phyloP scores from a whole-genome alignment of 225 moss, liverwort and hornwort genomes.

The Pseudoscleropodium purum region DNA sequence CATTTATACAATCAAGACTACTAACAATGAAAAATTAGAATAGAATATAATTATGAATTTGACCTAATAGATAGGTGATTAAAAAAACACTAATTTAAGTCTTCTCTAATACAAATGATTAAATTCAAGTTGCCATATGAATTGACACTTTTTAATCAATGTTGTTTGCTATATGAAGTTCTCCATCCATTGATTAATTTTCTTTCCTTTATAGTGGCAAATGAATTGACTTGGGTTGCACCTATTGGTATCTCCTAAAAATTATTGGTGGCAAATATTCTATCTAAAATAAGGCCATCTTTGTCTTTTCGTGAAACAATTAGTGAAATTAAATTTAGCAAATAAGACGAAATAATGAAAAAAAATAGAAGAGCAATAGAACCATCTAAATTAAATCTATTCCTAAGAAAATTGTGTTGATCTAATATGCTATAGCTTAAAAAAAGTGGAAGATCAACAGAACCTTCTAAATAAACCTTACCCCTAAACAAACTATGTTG shows the following conservation, averaged over 20 bases:
- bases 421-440: not conserved
- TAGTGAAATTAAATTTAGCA: not conserved
- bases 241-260: not conserved
- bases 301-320: not conserved
- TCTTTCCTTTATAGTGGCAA: not conserved
- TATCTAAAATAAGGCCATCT: not conserved
- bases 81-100: not conserved
- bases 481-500: too few relatives aligned
- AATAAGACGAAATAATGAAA: rapidly evolving
- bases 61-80: not conserved
- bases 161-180: not conserved
- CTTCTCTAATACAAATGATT: not conserved
- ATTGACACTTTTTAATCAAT: not conserved
- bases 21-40: not conserved
- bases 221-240: not conserved
- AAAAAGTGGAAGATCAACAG: too few relatives aligned
- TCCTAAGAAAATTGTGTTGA: not conserved
- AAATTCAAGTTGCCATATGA: not conserved
- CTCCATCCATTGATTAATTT: not conserved
- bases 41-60: not conserved
- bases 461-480: too few relatives aligned
- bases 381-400: too few relatives aligned
- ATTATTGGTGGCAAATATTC: not conserved
- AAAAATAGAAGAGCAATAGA: too few relatives aligned
- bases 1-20: not conserved